Percentiles rank a stretch among this genome's conserved stretches.
These are phyloP conservation scores for Pestalotiopsis sp. DNA, from an alignment of 2,329 filamentous ascomycete genomes.

Conservation along the genomic window DNA sequence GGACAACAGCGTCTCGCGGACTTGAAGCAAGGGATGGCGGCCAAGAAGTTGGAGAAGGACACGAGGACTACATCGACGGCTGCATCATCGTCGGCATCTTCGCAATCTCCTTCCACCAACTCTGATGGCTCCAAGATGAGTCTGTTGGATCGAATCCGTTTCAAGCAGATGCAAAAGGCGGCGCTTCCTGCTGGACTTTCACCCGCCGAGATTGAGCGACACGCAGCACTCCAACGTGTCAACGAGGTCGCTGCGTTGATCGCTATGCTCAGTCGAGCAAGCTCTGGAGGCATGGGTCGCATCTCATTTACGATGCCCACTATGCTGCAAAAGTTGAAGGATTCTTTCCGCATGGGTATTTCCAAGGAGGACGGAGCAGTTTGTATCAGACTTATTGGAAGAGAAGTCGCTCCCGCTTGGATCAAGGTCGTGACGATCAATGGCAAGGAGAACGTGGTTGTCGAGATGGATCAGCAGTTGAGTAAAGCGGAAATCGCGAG, in stretches of 20 bases:
- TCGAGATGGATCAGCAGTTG: conserved; percentile 43
- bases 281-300: conserved; percentile 51
- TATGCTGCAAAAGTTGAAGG: conserved; percentile 65
- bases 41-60: conserved; percentile 51
- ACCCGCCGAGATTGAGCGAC: conserved; percentile 59
- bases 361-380: conserved; percentile 52
- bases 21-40: conserved; percentile 62
- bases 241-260: conserved; percentile 70
- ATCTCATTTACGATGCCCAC: conserved; percentile 67
- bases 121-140: conserved; percentile 58
- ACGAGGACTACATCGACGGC: conserved; percentile 33
- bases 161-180: conserved; percentile 63
- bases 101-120: conserved; percentile 34
- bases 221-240: conserved; percentile 66
- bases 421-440: conserved; percentile 52
- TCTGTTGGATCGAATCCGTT: conserved; percentile 74
- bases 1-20: conserved; percentile 71
- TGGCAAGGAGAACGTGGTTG: conserved; percentile 58
- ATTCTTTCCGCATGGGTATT: conserved; percentile 63
- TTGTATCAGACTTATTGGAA: conserved; percentile 54
- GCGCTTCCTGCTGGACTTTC: conserved; percentile 46
- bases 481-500: conserved; percentile 35
- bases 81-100: too few species aligned
- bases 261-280: conserved; percentile 64
- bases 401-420: conserved; percentile 60